Conservation (phyloP, 495 filamentous ascomycete species). For the Aspergillus bertholletiae region DNA sequence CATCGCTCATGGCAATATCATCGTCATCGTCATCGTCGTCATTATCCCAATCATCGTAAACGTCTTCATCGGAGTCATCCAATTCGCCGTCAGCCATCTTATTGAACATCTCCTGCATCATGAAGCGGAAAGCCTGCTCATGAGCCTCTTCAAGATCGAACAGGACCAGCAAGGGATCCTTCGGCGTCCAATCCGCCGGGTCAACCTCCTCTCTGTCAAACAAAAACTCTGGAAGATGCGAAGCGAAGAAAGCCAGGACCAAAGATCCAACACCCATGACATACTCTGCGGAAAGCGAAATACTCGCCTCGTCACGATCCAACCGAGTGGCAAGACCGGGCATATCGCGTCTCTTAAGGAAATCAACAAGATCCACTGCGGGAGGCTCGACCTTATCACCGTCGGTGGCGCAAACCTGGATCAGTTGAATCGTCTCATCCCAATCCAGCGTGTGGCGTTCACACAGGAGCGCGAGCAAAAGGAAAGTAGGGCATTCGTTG, state of each 20-base stretch:
- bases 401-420: not conserved
- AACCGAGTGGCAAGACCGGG: slow-evolving; percentile 4
- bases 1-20: too few relatives aligned
- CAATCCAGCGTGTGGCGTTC: slow-evolving; percentile 12
- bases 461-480: slow-evolving; percentile 6
- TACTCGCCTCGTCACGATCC: slow-evolving; percentile 7
- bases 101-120: slow-evolving; percentile 8
- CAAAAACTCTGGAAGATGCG: slow-evolving; percentile 4
- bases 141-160: slow-evolving; percentile 2
- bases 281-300: slow-evolving; percentile 10
- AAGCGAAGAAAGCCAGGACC: slow-evolving; percentile 4
- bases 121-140: slow-evolving; percentile 3
- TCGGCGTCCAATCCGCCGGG: slow-evolving; percentile 3
- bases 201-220: slow-evolving; percentile 10
- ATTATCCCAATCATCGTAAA: slow-evolving; percentile 1
- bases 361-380: slow-evolving; percentile 1
- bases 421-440: slow-evolving; percentile 10
- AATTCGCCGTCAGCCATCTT: slow-evolving; percentile 3
- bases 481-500: slow-evolving; percentile 7
- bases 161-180: slow-evolving; percentile 3
- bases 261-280: slow-evolving; percentile 9
- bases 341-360: slow-evolving; percentile 1
- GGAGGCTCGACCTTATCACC: not conserved
- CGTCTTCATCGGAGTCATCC: slow-evolving; percentile 1
- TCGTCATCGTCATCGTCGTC: not conserved